phyloP scores from a whole-genome alignment of 768 basidiomycete genomes.

The Fistulinella prunicolor region DNA sequence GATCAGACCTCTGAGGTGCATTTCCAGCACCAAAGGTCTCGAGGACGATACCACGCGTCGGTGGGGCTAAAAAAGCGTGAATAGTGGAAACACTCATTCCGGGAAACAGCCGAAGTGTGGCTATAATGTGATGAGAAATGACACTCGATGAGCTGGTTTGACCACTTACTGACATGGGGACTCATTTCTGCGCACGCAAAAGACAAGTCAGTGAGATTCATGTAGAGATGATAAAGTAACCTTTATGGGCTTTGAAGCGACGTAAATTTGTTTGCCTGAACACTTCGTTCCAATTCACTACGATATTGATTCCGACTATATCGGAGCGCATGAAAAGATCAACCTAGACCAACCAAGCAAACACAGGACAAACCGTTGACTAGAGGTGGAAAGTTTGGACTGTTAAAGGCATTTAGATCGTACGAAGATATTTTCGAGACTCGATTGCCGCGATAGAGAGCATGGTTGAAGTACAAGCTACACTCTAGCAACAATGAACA shows the following conservation, averaged over 20 bases:
- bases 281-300: slow-evolving; percentile 87
- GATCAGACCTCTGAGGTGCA: slow-evolving; percentile 76
- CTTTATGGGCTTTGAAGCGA: slow-evolving; percentile 79
- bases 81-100: slow-evolving; percentile 77
- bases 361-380: slow-evolving; percentile 57
- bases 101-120: slow-evolving; percentile 81
- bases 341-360: not conserved
- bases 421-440: slow-evolving; percentile 81
- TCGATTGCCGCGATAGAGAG: slow-evolving; percentile 80
- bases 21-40: slow-evolving; percentile 95
- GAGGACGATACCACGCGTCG: slow-evolving; percentile 77
- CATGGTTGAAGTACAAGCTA: slow-evolving; percentile 87
- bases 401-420: slow-evolving; percentile 79
- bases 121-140: slow-evolving; percentile 38
- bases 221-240: slow-evolving; percentile 31
- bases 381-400: slow-evolving; percentile 79
- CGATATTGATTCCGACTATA: slow-evolving; percentile 84
- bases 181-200: slow-evolving; percentile 57
- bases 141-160: slow-evolving; percentile 1
- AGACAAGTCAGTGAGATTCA: slow-evolving; percentile 11
- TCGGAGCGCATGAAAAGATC: slow-evolving; percentile 6
- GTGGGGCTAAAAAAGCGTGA: slow-evolving; percentile 70
- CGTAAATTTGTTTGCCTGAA: slow-evolving; percentile 76
- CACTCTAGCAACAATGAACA: slow-evolving; percentile 51
- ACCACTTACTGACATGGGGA: slow-evolving; percentile 68